Percentiles rank a stretch among this genome's conserved stretches.
Conservation (phyloP, 352 stramenopile genomes). For the Globisporangium mamillatum region DNA sequence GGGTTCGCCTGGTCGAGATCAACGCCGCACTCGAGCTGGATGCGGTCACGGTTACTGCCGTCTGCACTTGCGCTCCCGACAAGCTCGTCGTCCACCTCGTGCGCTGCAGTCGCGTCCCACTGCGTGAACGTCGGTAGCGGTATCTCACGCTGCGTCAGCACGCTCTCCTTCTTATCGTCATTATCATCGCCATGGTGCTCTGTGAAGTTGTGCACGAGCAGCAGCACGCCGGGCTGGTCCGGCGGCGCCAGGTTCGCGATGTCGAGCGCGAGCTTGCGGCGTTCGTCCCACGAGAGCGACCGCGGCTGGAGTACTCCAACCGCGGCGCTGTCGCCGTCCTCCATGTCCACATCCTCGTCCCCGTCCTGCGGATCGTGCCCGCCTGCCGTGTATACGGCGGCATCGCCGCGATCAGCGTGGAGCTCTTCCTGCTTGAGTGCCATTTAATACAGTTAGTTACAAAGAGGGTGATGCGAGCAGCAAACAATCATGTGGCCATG, state of each 20-base stretch:
- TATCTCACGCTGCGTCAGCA: constrained; percentile 11
- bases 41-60: background rate
- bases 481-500: too few species aligned
- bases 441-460: background rate
- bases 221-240: constrained; percentile 60
- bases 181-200: constrained; percentile 23
- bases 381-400: background rate
- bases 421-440: background rate
- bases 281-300: constrained; percentile 66
- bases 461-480: too few species aligned
- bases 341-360: background rate
- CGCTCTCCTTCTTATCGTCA: constrained; percentile 1
- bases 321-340: background rate
- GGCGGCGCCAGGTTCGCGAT: constrained; percentile 67
- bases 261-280: constrained; percentile 54
- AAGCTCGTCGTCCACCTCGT: background rate
- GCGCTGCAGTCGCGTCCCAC: constrained; percentile 24
- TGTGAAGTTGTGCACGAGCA: constrained; percentile 49
- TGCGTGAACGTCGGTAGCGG: constrained; percentile 13
- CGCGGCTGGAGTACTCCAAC: background rate
- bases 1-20: constrained; percentile 57
- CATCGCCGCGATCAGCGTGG: background rate
- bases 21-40: constrained; percentile 60
- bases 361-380: background rate
- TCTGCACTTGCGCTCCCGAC: background rate